phyloP scores from a whole-genome alignment of 75 land plant genomes.

The Cupressus sempervirens region DNA sequence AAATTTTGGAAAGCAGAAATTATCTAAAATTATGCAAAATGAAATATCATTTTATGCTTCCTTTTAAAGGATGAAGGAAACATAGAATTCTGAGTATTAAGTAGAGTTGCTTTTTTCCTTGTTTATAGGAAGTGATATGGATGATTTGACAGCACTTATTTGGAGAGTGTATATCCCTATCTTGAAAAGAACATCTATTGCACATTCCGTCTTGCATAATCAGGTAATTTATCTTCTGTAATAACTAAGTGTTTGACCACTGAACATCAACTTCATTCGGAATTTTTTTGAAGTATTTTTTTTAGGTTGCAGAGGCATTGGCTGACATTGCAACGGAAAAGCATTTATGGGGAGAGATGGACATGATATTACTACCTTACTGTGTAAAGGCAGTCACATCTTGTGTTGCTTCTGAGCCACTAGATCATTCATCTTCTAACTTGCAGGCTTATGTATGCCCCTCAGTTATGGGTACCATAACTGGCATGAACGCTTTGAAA shows the following conservation, averaged over 20 bases:
- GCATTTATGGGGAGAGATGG: slow-evolving; percentile 35
- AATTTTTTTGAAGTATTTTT: slow-evolving; percentile 7
- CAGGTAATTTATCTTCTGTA: slow-evolving; percentile 21
- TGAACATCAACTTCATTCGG: neutral
- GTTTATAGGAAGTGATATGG: slow-evolving; percentile 22
- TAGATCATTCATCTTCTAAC: slow-evolving; percentile 11
- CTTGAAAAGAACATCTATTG: slow-evolving; percentile 20
- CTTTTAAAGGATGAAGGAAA: neutral
- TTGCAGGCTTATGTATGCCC: slow-evolving; percentile 10
- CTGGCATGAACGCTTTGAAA: neutral
- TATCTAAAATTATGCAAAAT: no score
- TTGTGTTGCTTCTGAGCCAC: slow-evolving; percentile 25
- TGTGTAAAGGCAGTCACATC: slow-evolving; percentile 36
- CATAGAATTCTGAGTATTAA: neutral
- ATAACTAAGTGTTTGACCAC: neutral
- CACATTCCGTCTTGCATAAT: slow-evolving; percentile 17
- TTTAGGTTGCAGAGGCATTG: slow-evolving; percentile 41
- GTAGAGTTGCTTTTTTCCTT: neutral
- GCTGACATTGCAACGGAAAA: slow-evolving; percentile 28
- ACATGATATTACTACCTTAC: slow-evolving; percentile 37
- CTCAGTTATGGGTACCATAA: neutral
- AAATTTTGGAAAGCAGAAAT: no score
- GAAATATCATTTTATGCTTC: neutral
- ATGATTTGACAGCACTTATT: slow-evolving; percentile 22
- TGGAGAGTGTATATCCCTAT: slow-evolving; percentile 41